A percentile compares a stretch with the other conserved stretches of the same genome.
phyloP scores from a whole-genome alignment of 148 eudicot species.

The Rhododendron ovatum region DNA sequence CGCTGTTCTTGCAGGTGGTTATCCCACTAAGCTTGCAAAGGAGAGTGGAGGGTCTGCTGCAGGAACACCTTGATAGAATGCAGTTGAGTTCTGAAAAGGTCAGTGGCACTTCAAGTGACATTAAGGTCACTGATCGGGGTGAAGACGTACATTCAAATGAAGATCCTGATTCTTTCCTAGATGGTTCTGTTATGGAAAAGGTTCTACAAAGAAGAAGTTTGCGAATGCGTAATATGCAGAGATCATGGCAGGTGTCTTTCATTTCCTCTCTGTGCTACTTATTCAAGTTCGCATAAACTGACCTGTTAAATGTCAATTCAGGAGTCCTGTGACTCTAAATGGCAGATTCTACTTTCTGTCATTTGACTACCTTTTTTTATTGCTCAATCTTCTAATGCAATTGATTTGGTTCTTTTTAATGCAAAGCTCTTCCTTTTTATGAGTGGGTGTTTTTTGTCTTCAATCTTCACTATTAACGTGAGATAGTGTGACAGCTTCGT shows the following conservation, averaged over 20 bases:
- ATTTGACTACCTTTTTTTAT: not conserved
- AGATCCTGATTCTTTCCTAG: constrained; percentile 58
- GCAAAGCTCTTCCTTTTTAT: not conserved
- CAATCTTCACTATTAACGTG: not conserved
- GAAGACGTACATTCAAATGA: constrained; percentile 38
- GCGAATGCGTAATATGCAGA: constrained; percentile 91
- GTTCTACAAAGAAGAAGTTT: constrained; percentile 89
- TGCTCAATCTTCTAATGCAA: not conserved
- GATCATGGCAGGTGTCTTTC: constrained; percentile 80
- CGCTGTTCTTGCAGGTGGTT: constrained; percentile 57
- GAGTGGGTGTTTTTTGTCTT: not conserved
- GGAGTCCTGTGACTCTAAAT: too few species aligned
- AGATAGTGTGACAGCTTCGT: not conserved
- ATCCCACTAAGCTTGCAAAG: constrained; percentile 91
- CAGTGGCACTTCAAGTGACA: constrained; percentile 28
- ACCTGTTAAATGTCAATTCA: not conserved
- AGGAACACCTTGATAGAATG: constrained; percentile 86
- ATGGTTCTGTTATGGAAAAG: constrained; percentile 92
- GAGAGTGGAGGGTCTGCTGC: constrained; percentile 96
- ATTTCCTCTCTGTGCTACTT: not conserved
- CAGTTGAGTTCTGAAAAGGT: constrained; percentile 39
- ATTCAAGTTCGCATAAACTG: not conserved
- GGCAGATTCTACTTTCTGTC: not conserved
- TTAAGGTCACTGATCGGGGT: constrained; percentile 25
- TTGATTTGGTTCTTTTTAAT: not conserved